Evolutionary conservation across 176 grass and related monocot species (phyloP).

Genomic region (Cocos nucifera): DNA sequence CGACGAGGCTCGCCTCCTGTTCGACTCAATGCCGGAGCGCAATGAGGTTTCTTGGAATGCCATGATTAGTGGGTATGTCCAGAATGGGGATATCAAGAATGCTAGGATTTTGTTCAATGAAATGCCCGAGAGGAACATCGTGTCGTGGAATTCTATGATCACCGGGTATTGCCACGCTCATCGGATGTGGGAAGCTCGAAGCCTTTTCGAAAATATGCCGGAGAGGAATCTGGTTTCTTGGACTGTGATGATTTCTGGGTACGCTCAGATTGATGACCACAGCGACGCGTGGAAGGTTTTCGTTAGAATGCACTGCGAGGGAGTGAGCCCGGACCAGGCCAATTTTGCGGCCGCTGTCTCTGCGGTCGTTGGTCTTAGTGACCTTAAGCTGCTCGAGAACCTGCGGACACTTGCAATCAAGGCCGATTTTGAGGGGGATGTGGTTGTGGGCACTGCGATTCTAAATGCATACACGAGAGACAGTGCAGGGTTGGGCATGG

Average conservation of each 20-base stretch:
- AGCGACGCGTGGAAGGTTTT: slow-evolving; percentile 42
- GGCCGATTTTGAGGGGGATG: slow-evolving; percentile 44
- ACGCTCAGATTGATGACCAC: slow-evolving; percentile 37
- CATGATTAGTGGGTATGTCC: slow-evolving; percentile 44
- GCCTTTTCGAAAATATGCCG: slow-evolving; percentile 38
- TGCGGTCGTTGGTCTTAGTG: slow-evolving; percentile 23
- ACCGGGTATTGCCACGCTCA: slow-evolving; percentile 53
- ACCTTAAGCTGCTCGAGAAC: slow-evolving; percentile 31
- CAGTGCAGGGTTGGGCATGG: slow-evolving; percentile 22
- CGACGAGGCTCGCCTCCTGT: slow-evolving; percentile 11
- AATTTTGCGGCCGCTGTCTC: slow-evolving; percentile 40
- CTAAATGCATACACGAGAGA: slow-evolving; percentile 52
- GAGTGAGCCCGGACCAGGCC: slow-evolving; percentile 35
- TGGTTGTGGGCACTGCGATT: slow-evolving; percentile 42
- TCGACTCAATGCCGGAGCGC: slow-evolving; percentile 26
- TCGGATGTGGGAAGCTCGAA: slow-evolving; percentile 33
- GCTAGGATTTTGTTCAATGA: slow-evolving; percentile 42
- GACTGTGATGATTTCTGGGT: slow-evolving; percentile 68
- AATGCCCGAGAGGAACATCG: slow-evolving; percentile 35
- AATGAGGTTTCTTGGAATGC: slow-evolving; percentile 49
- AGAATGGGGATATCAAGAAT: slow-evolving; percentile 37
- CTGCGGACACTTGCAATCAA: slow-evolving; percentile 36
- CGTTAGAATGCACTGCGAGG: slow-evolving; percentile 33
- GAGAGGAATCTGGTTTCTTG: slow-evolving; percentile 43
- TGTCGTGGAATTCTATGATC: slow-evolving; percentile 61